Percentiles rank a stretch among this genome's conserved stretches.
Evolutionary conservation across 2,329 filamentous ascomycete species (phyloP).

Genomic region (Xylariaceae sp.): DNA sequence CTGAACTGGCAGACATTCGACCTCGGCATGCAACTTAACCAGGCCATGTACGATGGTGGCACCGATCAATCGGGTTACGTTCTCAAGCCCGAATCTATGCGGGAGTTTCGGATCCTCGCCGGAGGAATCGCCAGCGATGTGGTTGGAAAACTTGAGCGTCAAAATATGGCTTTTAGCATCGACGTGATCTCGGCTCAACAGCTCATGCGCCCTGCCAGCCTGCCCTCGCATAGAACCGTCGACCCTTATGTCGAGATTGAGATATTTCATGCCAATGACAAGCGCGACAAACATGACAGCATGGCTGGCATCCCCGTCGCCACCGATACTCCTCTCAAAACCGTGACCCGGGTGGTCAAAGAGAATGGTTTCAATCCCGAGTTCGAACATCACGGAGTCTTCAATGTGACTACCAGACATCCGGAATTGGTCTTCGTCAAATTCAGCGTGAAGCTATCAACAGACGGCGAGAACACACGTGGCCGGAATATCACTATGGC

Average conservation of each 20-base stretch:
- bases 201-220: slow-evolving; percentile 74
- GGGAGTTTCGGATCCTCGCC: slow-evolving; percentile 61
- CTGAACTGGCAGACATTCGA: slow-evolving; percentile 99
- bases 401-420: slow-evolving; percentile 88
- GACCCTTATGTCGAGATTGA: slow-evolving; percentile 95
- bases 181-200: slow-evolving; percentile 93
- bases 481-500: slow-evolving; percentile 65
- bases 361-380: slow-evolving; percentile 93
- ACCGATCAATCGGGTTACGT: slow-evolving; percentile 87
- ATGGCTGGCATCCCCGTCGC: slow-evolving; percentile 48
- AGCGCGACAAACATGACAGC: slow-evolving; percentile 78
- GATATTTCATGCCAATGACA: slow-evolving; percentile 90
- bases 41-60: slow-evolving; percentile 93
- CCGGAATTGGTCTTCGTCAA: slow-evolving; percentile 91
- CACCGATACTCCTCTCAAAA: slow-evolving; percentile 62
- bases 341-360: slow-evolving; percentile 73
- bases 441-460: slow-evolving; percentile 85
- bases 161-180: slow-evolving; percentile 78
- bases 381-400: slow-evolving; percentile 75
- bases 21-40: slow-evolving; percentile 90
- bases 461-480: slow-evolving; percentile 67
- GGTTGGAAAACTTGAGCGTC: slow-evolving; percentile 67
- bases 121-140: slow-evolving; percentile 49
- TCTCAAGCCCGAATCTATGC: slow-evolving; percentile 82
- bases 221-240: slow-evolving; percentile 69